Percentiles rank a stretch among this genome's conserved stretches.
Conservation (phyloP, 106 monocot species). For the Phalaenopsis aphrodite region DNA sequence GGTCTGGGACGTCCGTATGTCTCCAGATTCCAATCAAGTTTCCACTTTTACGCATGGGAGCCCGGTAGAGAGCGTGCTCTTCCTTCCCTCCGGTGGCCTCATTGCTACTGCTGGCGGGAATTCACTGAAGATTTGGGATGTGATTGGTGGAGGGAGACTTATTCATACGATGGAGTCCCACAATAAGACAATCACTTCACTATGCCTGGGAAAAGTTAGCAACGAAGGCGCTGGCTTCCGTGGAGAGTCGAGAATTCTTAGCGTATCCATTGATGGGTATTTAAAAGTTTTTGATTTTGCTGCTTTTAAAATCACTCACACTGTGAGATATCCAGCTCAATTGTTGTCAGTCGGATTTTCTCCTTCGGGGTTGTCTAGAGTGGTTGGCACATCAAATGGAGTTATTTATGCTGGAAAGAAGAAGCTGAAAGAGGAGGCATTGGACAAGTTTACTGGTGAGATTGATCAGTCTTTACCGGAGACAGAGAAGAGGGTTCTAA, state of each 20-base stretch:
- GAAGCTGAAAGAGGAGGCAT: constrained; percentile 29
- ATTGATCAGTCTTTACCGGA: constrained; percentile 13
- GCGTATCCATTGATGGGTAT: constrained; percentile 89
- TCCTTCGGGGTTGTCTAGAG: constrained; percentile 46
- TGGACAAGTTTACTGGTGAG: constrained; percentile 13
- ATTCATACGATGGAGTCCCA: constrained; percentile 80
- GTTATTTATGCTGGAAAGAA: constrained; percentile 60
- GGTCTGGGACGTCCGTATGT: constrained; percentile 71
- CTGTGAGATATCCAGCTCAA: constrained; percentile 69
- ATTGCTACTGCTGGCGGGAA: constrained; percentile 82
- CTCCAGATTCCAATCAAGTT: constrained; percentile 13
- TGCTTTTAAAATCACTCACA: constrained; percentile 69
- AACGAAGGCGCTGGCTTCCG: constrained; percentile 6
- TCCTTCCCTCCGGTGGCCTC: constrained; percentile 84
- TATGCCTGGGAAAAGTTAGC: constrained; percentile 39
- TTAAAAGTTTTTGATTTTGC: constrained; percentile 83
- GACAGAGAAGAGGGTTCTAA: constrained; percentile 19
- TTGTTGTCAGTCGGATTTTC: constrained; percentile 82
- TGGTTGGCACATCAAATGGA: constrained; percentile 79
- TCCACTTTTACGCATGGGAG: constrained; percentile 49
- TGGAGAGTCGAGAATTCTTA: constrained; percentile 61
- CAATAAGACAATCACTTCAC: constrained; percentile 82
- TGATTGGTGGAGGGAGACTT: constrained; percentile 66
- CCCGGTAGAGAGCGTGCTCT: constrained; percentile 67
- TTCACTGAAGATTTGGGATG: constrained; percentile 83